Conservation (phyloP, 139 green algal species). For the Spirogloea muscicola region DNA sequence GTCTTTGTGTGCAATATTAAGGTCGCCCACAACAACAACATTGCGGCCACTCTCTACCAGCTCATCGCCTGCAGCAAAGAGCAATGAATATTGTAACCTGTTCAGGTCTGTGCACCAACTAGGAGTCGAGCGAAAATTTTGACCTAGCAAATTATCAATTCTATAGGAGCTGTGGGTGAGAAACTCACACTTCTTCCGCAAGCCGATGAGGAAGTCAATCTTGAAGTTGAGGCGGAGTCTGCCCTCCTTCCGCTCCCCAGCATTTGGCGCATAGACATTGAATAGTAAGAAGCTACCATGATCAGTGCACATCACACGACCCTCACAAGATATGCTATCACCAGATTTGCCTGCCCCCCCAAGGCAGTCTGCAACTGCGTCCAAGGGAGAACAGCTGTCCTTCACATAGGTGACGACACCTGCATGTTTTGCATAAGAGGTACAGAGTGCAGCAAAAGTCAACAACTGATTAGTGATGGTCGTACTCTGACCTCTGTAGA, state of each 20-base stretch:
- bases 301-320: conserved; percentile 47
- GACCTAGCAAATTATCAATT: too few species aligned
- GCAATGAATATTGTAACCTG: conserved; percentile 2
- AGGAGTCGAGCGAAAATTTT: too few species aligned
- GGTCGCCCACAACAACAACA: conserved; percentile 48
- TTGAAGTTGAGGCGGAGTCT: conserved; percentile 33
- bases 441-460: too few species aligned
- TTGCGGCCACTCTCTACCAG: conserved; percentile 16
- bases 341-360: too few species aligned
- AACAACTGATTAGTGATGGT: too few species aligned
- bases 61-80: conserved; percentile 29
- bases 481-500: too few species aligned
- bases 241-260: neutral
- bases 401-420: conserved; percentile 45
- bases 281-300: conserved; percentile 50
- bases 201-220: conserved; percentile 42
- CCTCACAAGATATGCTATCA: conserved; percentile 42
- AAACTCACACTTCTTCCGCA: conserved; percentile 41
- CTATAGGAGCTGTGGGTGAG: neutral
- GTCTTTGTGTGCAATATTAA: conserved; percentile 46
- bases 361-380: conserved; percentile 23
- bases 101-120: too few species aligned
- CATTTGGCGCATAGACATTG: conserved; percentile 53
- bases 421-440: too few species aligned
- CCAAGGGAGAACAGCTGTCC: conserved; percentile 19